Evolutionary conservation across 768 basidiomycete genomes (phyloP).

Genomic region (Pluteus cervinus): DNA sequence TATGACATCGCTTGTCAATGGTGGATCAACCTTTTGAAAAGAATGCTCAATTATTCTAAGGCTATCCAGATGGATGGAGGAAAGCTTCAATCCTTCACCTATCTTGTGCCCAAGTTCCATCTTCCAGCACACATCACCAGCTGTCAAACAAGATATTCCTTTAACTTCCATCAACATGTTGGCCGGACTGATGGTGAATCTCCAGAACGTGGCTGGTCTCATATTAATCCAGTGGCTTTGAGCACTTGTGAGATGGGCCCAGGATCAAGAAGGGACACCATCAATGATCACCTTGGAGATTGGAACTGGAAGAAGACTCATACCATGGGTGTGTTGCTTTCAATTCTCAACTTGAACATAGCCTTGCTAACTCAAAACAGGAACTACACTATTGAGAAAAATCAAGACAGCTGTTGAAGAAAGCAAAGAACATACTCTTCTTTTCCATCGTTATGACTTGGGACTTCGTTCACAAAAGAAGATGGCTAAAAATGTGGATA

Average conservation of each 20-base stretch:
- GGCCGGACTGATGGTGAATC: constrained; percentile 32
- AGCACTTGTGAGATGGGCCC: too few species aligned
- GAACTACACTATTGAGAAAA: constrained; percentile 10
- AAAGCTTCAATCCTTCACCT: neutral
- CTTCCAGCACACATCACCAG: neutral
- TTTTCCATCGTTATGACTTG: too few species aligned
- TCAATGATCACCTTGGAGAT: constrained; percentile 30
- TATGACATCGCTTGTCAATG: constrained; percentile 23
- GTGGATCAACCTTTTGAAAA: constrained; percentile 13
- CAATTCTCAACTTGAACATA: neutral
- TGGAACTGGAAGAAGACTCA: constrained; percentile 27
- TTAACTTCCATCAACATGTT: constrained; percentile 21
- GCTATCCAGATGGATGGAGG: constrained; percentile 12
- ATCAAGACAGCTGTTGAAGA: constrained; percentile 9
- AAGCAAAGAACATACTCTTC: constrained; percentile 6
- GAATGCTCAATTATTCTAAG: constrained; percentile 9
- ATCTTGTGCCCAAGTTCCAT: constrained; percentile 2
- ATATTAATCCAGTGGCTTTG: too few species aligned
- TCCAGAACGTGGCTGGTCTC: too few species aligned
- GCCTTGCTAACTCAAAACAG: constrained; percentile 5
- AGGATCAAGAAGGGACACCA: too few species aligned
- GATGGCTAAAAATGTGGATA: neutral
- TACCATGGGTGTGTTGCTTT: constrained; percentile 12
- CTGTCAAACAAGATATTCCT: constrained; percentile 7
- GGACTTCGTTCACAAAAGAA: too few species aligned